Conservation (phyloP, 345 rosid genomes). For the Corchorus capsularis region DNA sequence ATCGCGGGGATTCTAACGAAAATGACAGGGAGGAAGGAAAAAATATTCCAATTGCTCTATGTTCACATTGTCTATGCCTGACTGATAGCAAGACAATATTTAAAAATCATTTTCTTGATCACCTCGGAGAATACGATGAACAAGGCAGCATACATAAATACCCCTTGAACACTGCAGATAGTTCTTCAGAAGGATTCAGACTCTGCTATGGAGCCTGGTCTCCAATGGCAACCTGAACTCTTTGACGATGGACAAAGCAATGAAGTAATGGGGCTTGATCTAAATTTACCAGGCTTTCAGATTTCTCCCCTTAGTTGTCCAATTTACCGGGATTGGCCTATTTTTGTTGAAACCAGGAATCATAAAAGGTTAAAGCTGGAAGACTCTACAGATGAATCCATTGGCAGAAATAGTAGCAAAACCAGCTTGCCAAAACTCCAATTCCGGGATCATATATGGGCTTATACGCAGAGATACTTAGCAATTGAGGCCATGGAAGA, state of each 20-base stretch:
- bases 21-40: slow-evolving; percentile 7
- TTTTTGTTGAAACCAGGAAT: slow-evolving; percentile 21
- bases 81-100: slow-evolving; percentile 19
- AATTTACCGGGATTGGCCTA: background rate
- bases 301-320: slow-evolving; percentile 7
- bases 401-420: background rate
- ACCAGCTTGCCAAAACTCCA: slow-evolving; percentile 29
- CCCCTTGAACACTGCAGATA: background rate
- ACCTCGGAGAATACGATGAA: slow-evolving; percentile 27
- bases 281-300: slow-evolving; percentile 17
- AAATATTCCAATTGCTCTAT: slow-evolving; percentile 27
- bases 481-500: slow-evolving; percentile 54
- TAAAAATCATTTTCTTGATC: slow-evolving; percentile 1
- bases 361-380: slow-evolving; percentile 34
- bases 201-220: slow-evolving; percentile 22
- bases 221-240: slow-evolving; percentile 15
- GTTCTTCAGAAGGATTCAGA: slow-evolving; percentile 14
- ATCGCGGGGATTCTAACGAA: slow-evolving; percentile 21
- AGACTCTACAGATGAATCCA: slow-evolving; percentile 10
- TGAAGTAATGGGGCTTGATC: slow-evolving; percentile 24
- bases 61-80: background rate
- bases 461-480: slow-evolving; percentile 42
- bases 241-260: slow-evolving; percentile 1
- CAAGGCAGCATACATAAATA: slow-evolving; percentile 27
- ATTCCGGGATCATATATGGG: slow-evolving; percentile 51